Conservation (phyloP, 257 asterid species). For the Coffea eugenioides region DNA sequence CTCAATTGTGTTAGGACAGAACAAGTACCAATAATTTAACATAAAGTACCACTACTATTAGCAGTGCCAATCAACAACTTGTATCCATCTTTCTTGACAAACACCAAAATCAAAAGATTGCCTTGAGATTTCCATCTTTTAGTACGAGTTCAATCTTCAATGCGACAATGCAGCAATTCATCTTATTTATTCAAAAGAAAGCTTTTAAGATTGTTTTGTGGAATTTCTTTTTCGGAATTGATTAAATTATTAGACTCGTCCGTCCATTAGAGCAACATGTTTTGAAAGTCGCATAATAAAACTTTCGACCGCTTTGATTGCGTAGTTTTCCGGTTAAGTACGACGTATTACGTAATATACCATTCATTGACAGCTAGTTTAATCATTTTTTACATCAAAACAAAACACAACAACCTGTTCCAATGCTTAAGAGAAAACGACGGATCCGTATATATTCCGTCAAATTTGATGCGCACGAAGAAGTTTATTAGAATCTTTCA, state of each 20-base stretch:
- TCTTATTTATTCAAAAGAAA: not conserved
- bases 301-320: not conserved
- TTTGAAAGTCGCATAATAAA: too few relatives aligned
- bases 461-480: not conserved
- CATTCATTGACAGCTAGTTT: not conserved
- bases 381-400: too few relatives aligned
- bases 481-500: too few relatives aligned
- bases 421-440: not conserved
- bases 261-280: too few relatives aligned
- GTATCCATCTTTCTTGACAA: not conserved
- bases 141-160: constrained; percentile 1
- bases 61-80: not conserved
- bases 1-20: not conserved
- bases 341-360: not conserved
- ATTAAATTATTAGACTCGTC: too few relatives aligned
- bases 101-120: constrained; percentile 5
- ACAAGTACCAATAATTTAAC: not conserved
- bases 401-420: not conserved
- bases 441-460: not conserved
- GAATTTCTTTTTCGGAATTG: not conserved
- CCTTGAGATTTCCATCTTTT: not conserved
- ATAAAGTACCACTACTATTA: not conserved
- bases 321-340: constrained; percentile 1
- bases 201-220: not conserved
- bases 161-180: not conserved